Evolutionary conservation across 306 rosid genomes (phyloP).

Genomic region (Castanospermum australe): DNA sequence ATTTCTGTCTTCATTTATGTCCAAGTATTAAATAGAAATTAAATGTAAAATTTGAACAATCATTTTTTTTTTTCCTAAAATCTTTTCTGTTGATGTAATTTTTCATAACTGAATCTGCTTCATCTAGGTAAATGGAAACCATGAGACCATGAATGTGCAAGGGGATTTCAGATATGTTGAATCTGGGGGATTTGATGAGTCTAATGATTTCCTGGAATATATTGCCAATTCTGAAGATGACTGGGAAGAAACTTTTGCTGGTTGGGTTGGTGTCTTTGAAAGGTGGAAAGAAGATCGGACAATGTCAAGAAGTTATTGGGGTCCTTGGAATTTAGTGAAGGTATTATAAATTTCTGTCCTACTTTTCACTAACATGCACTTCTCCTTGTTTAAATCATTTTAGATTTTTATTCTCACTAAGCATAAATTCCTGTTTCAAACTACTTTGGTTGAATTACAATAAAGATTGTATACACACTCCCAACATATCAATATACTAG

Average conservation of each 20-base stretch:
- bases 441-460: background rate
- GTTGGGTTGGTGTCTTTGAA: constrained; percentile 70
- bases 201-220: constrained; percentile 74
- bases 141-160: constrained; percentile 94
- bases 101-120: background rate
- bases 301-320: constrained; percentile 61
- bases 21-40: background rate
- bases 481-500: background rate
- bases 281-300: constrained; percentile 56
- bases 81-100: constrained; percentile 5
- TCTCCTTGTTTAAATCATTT: background rate
- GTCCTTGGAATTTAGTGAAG: constrained; percentile 83
- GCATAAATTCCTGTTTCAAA: background rate
- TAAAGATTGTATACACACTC: background rate
- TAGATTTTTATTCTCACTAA: background rate
- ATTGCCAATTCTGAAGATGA: constrained; percentile 48
- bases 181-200: constrained; percentile 79
- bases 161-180: constrained; percentile 93
- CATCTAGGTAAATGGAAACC: constrained; percentile 86
- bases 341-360: constrained; percentile 48
- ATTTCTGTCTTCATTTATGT: background rate
- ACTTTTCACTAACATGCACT: background rate
- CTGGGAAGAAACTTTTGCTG: constrained; percentile 70
- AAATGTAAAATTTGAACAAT: constrained; percentile 1
- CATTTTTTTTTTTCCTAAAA: background rate